Evolutionary conservation across 148 eudicot species (phyloP).

Genomic region (Chenopodium quinoa): DNA sequence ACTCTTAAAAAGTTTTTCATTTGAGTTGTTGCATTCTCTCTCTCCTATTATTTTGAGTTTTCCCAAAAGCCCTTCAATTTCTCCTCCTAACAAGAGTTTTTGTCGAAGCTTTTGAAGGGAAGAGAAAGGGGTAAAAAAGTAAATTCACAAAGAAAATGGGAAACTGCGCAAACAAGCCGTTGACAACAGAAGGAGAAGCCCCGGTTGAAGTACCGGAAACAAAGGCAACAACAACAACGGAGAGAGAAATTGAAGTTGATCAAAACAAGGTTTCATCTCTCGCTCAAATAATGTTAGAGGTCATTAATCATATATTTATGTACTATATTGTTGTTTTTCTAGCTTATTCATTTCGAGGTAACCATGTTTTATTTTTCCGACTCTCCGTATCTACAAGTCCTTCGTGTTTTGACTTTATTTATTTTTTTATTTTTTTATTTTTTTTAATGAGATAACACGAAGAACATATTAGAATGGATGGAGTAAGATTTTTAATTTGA

Average conservation of each 20-base stretch:
- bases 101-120: background rate
- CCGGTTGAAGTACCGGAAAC: constrained; percentile 24
- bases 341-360: background rate
- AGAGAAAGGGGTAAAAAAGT: constrained; percentile 8
- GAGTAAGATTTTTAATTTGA: too few relatives aligned
- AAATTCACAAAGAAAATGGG: constrained; percentile 25
- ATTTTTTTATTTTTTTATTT: too few relatives aligned
- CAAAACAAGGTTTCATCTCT: constrained; percentile 25
- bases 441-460: too few relatives aligned
- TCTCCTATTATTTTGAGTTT: background rate
- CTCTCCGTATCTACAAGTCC: too few relatives aligned
- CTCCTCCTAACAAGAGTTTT: background rate
- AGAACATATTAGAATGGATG: too few relatives aligned
- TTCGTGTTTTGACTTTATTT: too few relatives aligned
- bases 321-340: background rate
- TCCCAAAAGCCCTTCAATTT: background rate
- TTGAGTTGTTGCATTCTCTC: background rate
- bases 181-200: constrained; percentile 30
- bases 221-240: constrained; percentile 20
- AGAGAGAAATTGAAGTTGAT: constrained; percentile 17
- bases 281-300: constrained; percentile 37
- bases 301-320: constrained; percentile 5
- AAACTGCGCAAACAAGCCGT: constrained; percentile 39
- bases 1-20: background rate
- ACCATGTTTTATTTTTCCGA: too few relatives aligned